These are phyloP conservation scores for Solanum sitiens DNA, from an alignment of 257 asterid species.

Conservation along the genomic window DNA sequence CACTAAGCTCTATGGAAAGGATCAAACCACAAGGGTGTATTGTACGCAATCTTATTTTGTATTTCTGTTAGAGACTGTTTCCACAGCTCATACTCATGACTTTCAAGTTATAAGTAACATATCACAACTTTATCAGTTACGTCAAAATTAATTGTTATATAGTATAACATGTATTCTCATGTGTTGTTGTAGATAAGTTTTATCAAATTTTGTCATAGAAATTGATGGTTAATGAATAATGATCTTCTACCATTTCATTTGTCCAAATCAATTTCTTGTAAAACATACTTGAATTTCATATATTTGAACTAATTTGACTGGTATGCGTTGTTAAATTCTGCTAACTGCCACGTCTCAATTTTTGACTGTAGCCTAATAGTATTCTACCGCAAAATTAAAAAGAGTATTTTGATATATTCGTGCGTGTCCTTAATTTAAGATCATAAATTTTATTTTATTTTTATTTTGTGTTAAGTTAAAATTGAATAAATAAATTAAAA, in stretches of 20 bases:
- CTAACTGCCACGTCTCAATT: background rate
- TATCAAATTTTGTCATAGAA: background rate
- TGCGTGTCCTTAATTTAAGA: too few relatives aligned
- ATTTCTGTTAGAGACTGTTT: background rate
- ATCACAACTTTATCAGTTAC: background rate
- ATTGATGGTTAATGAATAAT: background rate
- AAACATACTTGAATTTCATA: too few relatives aligned
- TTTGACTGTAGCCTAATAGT: too few relatives aligned
- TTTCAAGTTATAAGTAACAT: background rate
- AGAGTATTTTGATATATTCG: too few relatives aligned
- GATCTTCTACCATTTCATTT: background rate
- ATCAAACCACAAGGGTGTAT: too few relatives aligned
- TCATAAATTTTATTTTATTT: too few relatives aligned
- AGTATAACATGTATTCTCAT: background rate
- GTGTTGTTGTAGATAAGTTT: background rate
- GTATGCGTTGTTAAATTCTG: background rate
- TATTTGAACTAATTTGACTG: too few relatives aligned
- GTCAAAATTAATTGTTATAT: fast-evolving
- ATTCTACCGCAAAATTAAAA: too few relatives aligned
- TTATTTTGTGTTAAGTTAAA: too few relatives aligned
- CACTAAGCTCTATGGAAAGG: background rate
- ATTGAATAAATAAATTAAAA: too few relatives aligned
- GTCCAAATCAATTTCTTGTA: background rate
- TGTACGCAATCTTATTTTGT: background rate
- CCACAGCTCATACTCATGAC: fast-evolving